phyloP scores from a whole-genome alignment of 169 alveolate genomes.

The Eimeria zaria region DNA sequence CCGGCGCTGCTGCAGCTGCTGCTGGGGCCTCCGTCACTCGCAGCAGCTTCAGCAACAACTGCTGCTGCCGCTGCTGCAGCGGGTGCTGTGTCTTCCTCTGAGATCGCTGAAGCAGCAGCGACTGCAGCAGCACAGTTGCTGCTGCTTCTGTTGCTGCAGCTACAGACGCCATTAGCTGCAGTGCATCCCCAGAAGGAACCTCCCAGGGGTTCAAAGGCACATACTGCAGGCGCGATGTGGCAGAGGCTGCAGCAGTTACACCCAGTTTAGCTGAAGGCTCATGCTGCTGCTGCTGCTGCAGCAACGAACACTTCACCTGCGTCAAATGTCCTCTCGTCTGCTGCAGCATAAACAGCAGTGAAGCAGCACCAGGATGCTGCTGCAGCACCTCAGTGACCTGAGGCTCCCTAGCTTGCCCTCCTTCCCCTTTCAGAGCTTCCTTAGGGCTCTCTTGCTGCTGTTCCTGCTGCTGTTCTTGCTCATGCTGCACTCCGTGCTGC shows the following conservation, averaged over 20 bases:
- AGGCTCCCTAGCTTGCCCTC: neutral
- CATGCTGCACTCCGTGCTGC: constrained; percentile 14
- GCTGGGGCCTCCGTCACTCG: neutral
- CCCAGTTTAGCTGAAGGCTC: no score
- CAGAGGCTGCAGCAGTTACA: neutral
- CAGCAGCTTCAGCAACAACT: constrained; percentile 13
- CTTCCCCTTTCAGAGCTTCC: no score
- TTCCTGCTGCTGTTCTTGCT: constrained; percentile 23
- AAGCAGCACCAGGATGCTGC: constrained; percentile 44
- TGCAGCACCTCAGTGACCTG: neutral
- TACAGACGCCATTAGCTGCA: constrained; percentile 43
- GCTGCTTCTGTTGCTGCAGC: constrained; percentile 72
- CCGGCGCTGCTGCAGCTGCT: neutral
- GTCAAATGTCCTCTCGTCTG: neutral
- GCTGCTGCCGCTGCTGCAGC: no score
- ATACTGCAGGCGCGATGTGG: constrained; percentile 39
- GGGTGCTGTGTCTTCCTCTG: neutral
- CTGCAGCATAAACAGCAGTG: constrained; percentile 20
- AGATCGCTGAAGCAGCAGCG: constrained; percentile 10
- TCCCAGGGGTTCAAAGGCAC: neutral
- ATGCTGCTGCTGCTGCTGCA: constrained; percentile 27
- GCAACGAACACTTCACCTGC: neutral
- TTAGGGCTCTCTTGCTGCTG: constrained; percentile 5
- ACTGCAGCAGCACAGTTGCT: constrained; percentile 39
- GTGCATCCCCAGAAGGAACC: constrained; percentile 24